phyloP scores from a whole-genome alignment of 1,284 basidiomycete genomes.

The Apiotrichum akiyoshidainum region DNA sequence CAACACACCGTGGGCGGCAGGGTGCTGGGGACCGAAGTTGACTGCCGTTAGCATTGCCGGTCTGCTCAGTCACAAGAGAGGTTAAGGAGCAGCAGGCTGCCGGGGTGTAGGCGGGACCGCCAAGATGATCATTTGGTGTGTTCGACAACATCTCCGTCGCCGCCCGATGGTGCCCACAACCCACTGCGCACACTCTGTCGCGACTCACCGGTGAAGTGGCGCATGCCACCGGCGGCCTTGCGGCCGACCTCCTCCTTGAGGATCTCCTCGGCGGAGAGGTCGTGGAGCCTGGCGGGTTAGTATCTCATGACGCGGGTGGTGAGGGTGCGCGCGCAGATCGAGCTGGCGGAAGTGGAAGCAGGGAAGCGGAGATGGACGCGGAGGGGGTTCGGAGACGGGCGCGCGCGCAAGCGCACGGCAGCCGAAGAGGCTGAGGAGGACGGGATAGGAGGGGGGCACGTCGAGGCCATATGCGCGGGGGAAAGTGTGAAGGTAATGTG shows the following conservation, averaged over 20 bases:
- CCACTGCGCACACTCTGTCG: background rate
- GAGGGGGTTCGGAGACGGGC: too few relatives aligned
- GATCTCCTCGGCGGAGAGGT: slow-evolving; percentile 70
- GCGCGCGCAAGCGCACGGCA: too few relatives aligned
- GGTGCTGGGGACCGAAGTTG: slow-evolving; percentile 96
- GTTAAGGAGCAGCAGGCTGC: too few relatives aligned
- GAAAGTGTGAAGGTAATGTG: too few relatives aligned
- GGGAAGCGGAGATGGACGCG: too few relatives aligned
- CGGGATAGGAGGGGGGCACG: too few relatives aligned
- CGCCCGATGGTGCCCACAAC: background rate
- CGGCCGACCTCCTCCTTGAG: slow-evolving; percentile 68
- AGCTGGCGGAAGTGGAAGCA: background rate
- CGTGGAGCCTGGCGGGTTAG: slow-evolving; percentile 58
- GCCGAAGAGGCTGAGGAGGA: too few relatives aligned
- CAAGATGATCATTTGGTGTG: too few relatives aligned
- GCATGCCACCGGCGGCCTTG: slow-evolving; percentile 66
- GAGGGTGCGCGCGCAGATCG: background rate
- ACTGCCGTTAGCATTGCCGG: slow-evolving; percentile 60
- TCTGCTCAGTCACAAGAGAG: background rate
- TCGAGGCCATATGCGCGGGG: too few relatives aligned
- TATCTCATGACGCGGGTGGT: background rate
- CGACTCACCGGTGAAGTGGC: slow-evolving; percentile 79
- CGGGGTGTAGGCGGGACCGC: background rate
- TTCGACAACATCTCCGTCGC: too few relatives aligned
- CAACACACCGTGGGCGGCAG: slow-evolving; percentile 96